Base-by-base conservation (phyloP, 225 moss, liverwort and hornwort genomes). In the Climacium dendroides region DNA sequence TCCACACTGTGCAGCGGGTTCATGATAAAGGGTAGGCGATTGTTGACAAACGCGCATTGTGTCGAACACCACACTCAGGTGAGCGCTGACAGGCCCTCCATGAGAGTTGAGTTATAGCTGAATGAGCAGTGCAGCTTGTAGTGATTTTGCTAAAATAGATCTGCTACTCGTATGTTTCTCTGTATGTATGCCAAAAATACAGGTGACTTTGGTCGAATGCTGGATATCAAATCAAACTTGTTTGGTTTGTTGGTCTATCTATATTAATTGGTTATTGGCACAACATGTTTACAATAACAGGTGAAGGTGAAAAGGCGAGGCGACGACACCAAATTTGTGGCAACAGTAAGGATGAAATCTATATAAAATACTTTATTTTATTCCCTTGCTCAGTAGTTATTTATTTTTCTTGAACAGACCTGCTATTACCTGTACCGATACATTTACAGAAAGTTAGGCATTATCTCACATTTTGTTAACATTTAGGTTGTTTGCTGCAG, bases 21-120 rank as follows among this genome's bases (percentile, higher is more conserved):
- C 89, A 98, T 98, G 98, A 97, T 98, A 90, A 92, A 97, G 90
- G 95, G 96, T 83, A 92, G 93, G 89, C 94, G 98, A 89, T 89
- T 98, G 82, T 90, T 98, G 47, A 98, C 98, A 83, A 98, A 98
- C 91, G 98, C 98, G n/a, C 98, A 98, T 89, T 98, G 98, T 89
- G 98, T 98, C 65, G 98, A 98, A 91, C 98, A 98, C 90, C 98
- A 98, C 85, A 98, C 98, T 43, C 98, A 98, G 92, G 97, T 98
- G 85, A 84, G 79, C 65, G 34, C 47, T 47, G 61, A 35, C 85
- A 60, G 55, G n/a, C 74, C 47, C 65, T 65, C 50, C 55, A 60
- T 87, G 24, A 39, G 66, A 91, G 11, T 85, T 70, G 45, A 64
- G 35, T 10, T 57, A n/a, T 79, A 14, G 23, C 29, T 71, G 22